Evolutionary conservation across 2,329 filamentous ascomycete genomes (phyloP).

Genomic region (Fusarium tanahbumbuense): DNA sequence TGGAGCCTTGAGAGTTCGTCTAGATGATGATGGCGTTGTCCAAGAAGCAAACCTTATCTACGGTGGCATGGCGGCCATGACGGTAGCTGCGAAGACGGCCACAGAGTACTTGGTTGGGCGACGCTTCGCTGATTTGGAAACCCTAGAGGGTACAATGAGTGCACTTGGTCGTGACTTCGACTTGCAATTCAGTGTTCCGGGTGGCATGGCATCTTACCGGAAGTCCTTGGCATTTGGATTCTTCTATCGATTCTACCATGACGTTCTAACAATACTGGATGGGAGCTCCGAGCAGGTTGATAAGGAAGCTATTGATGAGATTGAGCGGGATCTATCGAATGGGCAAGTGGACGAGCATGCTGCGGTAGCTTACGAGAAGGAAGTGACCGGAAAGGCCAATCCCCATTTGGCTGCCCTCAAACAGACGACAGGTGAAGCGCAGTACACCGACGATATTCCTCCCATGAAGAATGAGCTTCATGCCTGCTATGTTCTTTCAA

Average conservation of each 20-base stretch:
- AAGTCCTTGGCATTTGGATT: slow-evolving; percentile 91
- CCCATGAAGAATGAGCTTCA: slow-evolving; percentile 87
- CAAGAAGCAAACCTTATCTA: slow-evolving; percentile 85
- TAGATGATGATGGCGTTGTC: slow-evolving; percentile 77
- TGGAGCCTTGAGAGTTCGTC: slow-evolving; percentile 78
- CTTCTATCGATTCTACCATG: slow-evolving; percentile 98
- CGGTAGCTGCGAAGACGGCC: slow-evolving; percentile 85
- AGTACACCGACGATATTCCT: slow-evolving; percentile 97
- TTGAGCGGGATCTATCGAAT: slow-evolving; percentile 84
- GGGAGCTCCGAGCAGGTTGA: slow-evolving; percentile 65
- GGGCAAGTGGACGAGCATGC: slow-evolving; percentile 83
- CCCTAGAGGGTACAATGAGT: slow-evolving; percentile 89
- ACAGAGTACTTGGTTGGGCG: slow-evolving; percentile 80
- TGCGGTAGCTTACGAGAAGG: slow-evolving; percentile 81
- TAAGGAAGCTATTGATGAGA: slow-evolving; percentile 80
- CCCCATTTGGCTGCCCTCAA: slow-evolving; percentile 92
- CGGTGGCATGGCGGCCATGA: slow-evolving; percentile 94
- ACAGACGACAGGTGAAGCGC: slow-evolving; percentile 92
- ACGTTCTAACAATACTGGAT: slow-evolving; percentile 75
- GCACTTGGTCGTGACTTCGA: slow-evolving; percentile 91
- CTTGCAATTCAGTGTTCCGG: slow-evolving; percentile 88
- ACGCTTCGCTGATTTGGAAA: slow-evolving; percentile 81
- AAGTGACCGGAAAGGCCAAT: slow-evolving; percentile 85
- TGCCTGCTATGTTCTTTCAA: slow-evolving; percentile 87
- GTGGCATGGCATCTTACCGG: slow-evolving; percentile 96